These are phyloP conservation scores for Coniochaeta ligniaria DNA, from an alignment of 2,329 filamentous ascomycete species.

Conservation along the genomic window DNA sequence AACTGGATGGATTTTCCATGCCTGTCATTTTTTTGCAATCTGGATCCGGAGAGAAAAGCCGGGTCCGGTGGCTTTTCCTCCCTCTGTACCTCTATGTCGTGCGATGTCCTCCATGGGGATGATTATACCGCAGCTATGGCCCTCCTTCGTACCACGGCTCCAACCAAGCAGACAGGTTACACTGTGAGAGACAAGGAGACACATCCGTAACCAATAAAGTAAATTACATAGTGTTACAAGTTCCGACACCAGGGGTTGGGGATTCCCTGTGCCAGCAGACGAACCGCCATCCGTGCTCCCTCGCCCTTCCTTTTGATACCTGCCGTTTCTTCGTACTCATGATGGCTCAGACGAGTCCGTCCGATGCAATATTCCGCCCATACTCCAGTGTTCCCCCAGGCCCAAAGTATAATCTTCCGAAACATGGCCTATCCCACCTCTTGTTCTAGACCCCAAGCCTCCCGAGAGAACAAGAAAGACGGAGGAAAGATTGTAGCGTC, in stretches of 20 bases:
- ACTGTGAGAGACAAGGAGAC: not conserved
- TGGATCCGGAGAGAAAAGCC: too few relatives aligned
- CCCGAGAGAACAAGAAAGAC: not conserved
- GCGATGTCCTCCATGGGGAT: not conserved
- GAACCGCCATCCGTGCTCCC: not conserved
- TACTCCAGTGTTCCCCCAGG: not conserved
- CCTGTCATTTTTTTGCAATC: too few relatives aligned
- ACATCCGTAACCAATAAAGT: not conserved
- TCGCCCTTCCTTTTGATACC: not conserved
- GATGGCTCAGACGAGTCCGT: not conserved
- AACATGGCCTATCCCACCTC: not conserved
- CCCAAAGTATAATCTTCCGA: not conserved
- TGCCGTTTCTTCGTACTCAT: not conserved
- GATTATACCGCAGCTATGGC: not conserved
- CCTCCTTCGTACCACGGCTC: not conserved
- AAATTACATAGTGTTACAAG: conserved; percentile 1
- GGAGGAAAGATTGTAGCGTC: not conserved
- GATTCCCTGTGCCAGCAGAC: not conserved
- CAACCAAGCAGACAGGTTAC: not conserved
- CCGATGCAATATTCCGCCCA: not conserved
- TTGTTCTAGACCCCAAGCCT: not conserved
- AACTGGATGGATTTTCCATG: not conserved
- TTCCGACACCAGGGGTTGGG: not conserved
- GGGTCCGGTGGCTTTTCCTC: too few relatives aligned
- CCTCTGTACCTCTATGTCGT: too few relatives aligned